Base-by-base conservation (phyloP, 371 early-diverging fungal genomes). In the Mycotypha africana region DNA sequence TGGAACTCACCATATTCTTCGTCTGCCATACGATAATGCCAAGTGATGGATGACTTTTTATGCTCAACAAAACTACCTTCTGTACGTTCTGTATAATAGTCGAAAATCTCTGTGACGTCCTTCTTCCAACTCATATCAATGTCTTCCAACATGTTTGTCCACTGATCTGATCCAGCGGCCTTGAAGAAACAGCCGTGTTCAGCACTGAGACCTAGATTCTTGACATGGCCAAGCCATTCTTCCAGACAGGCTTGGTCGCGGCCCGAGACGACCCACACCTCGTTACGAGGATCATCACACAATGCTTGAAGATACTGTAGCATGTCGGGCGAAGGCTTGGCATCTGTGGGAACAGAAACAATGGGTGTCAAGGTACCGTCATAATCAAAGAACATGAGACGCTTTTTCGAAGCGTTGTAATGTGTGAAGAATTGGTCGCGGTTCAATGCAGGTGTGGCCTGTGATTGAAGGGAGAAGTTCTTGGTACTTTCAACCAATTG, bases 11-110 rank as follows among this genome's bases (percentile, higher is more conserved):
- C 90, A 59, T 76, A 92, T 26, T 82, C 84, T 4, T 90, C 91
- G 58, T 92, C 95, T 0, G 92, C 91, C 62, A 84, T 64, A 8
- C 92, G 80, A 59, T 95, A 93, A 50, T 95, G 92, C 95, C 95
- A 95, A 9, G 92, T 91, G 34, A 93, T 63, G 5, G 91, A 79
- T 21, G 82, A 79, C 7, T 79, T 70, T 58, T 93, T 93, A 54
- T 86, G 84, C 53, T 93, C 94, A 30, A 92, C 81, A 54, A 91
- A 91, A 11, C 65, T 63, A 12, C 90, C 92, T 47, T 82, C 91
- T 0, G 93, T 95, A n/a, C 95, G 79, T 54, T 95, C 95, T 0
- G 87, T 88, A 49, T 91, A 95, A 52, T 90, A 92, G 15, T 79
- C 67, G 63, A 95, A 93, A 31, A 95, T 69, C 22, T 94, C 96